Conservation (phyloP, 768 basidiomycete genomes). For the Dentipellis sp. region DNA sequence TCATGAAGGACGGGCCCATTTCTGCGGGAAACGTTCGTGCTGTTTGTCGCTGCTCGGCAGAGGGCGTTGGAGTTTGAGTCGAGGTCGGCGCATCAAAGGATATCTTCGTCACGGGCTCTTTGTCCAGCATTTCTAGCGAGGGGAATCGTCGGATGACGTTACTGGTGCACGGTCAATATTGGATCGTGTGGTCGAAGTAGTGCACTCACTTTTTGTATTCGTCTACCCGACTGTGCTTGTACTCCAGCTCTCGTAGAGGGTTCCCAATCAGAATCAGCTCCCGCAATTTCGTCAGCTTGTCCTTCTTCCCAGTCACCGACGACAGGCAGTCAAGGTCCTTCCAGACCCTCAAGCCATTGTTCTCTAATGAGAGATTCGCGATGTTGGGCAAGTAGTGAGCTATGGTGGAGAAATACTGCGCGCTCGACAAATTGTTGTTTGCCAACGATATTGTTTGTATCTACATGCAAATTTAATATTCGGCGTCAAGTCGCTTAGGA, state of each 20-base stretch:
- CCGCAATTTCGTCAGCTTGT: slow-evolving; percentile 51
- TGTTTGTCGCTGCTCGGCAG: slow-evolving; percentile 31
- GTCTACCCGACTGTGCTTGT: slow-evolving; percentile 45
- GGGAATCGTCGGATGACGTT: slow-evolving; percentile 77
- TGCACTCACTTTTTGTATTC: slow-evolving; percentile 57
- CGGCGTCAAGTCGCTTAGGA: background rate
- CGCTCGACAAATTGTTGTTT: slow-evolving; percentile 58
- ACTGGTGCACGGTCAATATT: slow-evolving; percentile 29
- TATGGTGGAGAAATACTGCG: slow-evolving; percentile 51
- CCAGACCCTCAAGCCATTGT: slow-evolving; percentile 61
- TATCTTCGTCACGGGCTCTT: slow-evolving; percentile 69
- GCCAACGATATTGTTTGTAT: slow-evolving; percentile 81
- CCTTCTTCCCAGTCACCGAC: slow-evolving; percentile 48
- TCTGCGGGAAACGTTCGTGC: slow-evolving; percentile 72
- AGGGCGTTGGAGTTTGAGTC: slow-evolving; percentile 30
- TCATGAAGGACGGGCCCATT: slow-evolving; percentile 66
- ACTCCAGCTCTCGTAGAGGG: slow-evolving; percentile 58
- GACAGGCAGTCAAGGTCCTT: slow-evolving; percentile 64
- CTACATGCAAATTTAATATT: slow-evolving; percentile 22
- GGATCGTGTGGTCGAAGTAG: background rate
- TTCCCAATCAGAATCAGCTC: slow-evolving; percentile 72
- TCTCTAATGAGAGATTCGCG: slow-evolving; percentile 70
- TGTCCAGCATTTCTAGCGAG: slow-evolving; percentile 76
- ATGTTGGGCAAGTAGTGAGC: slow-evolving; percentile 71
- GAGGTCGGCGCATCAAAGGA: slow-evolving; percentile 66